Percentiles rank a stretch among this genome's conserved stretches.
phyloP scores from a whole-genome alignment of 148 eudicot species.

The Fagopyrum homotropicum region DNA sequence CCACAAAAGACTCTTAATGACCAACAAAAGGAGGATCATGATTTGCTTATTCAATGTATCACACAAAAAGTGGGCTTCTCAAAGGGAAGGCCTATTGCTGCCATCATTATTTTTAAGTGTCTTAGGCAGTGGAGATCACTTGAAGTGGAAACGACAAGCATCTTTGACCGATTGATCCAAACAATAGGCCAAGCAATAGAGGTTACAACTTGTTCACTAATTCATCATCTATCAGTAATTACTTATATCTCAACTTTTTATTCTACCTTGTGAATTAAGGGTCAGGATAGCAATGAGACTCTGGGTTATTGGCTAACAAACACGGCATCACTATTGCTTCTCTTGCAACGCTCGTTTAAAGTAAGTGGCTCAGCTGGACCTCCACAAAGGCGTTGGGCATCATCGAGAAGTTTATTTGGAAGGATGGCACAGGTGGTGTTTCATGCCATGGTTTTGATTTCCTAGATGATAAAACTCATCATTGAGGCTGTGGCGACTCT shows the following conservation, averaged over 20 bases:
- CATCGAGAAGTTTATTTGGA: conserved; percentile 65
- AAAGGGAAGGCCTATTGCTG: conserved; percentile 75
- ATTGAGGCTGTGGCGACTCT: background rate
- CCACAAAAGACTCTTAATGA: conserved; percentile 86
- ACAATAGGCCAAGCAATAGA: conserved; percentile 77
- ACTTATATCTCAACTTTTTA: background rate
- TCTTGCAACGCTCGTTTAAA: conserved; percentile 68
- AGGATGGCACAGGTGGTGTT: conserved; percentile 64
- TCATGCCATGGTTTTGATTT: background rate
- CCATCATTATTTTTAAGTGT: conserved; percentile 83
- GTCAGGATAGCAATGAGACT: conserved; percentile 64
- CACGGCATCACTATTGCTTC: conserved; percentile 58
- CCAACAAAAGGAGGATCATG: conserved; percentile 81
- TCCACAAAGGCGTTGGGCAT: conserved; percentile 41
- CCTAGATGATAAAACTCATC: background rate
- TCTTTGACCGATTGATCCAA: conserved; percentile 68
- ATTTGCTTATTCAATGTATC: conserved; percentile 73
- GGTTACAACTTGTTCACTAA: conserved; percentile 30
- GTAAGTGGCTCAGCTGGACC: conserved; percentile 60
- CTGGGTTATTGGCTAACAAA: conserved; percentile 90
- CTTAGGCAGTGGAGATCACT: conserved; percentile 83
- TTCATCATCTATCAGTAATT: background rate
- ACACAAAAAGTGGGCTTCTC: conserved; percentile 74
- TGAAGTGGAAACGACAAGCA: conserved; percentile 77
- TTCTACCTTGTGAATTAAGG: conserved; percentile 26